These are phyloP conservation scores for Aspergillus udagawae DNA, from an alignment of 2,329 filamentous ascomycete genomes.

Conservation along the genomic window DNA sequence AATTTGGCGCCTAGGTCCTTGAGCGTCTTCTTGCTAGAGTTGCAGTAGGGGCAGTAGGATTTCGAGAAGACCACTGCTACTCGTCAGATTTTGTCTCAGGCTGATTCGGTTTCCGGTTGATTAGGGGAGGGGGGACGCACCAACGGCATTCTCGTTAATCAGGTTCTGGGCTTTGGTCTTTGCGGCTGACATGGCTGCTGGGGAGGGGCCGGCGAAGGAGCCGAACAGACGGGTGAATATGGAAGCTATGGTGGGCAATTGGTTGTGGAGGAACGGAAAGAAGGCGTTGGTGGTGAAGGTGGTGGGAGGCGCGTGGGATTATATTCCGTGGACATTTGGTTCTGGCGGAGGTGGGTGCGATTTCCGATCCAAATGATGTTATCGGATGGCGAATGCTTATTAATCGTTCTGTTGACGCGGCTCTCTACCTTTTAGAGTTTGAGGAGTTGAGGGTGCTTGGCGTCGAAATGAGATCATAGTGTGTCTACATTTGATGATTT, in stretches of 20 bases:
- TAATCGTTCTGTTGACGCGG: neutral
- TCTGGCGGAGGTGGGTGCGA: neutral
- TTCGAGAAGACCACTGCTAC: conserved; percentile 82
- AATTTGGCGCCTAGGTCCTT: conserved; percentile 67
- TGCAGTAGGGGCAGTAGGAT: conserved; percentile 93
- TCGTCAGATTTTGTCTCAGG: neutral
- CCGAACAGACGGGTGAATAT: conserved; percentile 70
- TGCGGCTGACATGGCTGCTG: conserved; percentile 74
- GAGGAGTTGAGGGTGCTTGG: too few relatives aligned
- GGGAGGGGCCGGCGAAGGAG: conserved; percentile 49
- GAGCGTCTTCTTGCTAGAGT: conserved; percentile 70
- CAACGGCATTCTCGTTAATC: conserved; percentile 85
- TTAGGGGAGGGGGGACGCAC: conserved; percentile 47
- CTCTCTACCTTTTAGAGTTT: too few relatives aligned
- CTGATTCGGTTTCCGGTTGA: neutral
- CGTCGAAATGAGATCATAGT: neutral
- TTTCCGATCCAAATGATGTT: neutral
- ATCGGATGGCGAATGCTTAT: neutral
- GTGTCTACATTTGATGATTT: neutral
- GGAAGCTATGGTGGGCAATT: conserved; percentile 56
- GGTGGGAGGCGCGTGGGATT: neutral
- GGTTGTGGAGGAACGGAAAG: neutral
- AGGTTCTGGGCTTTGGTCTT: conserved; percentile 78
- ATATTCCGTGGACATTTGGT: neutral
- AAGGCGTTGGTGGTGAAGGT: neutral